phyloP scores from a whole-genome alignment of 768 basidiomycete species.

The Macrolepiota fuliginosa region DNA sequence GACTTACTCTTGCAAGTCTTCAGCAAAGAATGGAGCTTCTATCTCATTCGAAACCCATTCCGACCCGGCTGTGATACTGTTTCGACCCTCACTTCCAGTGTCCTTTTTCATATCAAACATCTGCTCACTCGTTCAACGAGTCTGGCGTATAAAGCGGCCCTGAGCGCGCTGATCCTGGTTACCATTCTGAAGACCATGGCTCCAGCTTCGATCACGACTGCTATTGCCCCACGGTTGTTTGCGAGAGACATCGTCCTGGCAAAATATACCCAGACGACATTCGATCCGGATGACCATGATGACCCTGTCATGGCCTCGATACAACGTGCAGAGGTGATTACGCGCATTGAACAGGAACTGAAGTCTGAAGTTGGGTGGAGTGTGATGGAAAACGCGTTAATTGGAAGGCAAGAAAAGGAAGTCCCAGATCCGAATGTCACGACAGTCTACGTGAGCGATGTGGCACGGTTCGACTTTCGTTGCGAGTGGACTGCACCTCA shows the following conservation, averaged over 20 bases:
- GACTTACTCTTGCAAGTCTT: constrained; percentile 4
- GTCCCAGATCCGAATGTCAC: not conserved
- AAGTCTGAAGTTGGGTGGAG: constrained; percentile 1
- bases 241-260: not conserved
- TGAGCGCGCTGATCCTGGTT: not conserved
- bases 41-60: not conserved
- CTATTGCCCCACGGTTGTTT: not conserved
- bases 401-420: constrained; percentile 8
- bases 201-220: constrained; percentile 4
- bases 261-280: constrained; percentile 3
- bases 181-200: constrained; percentile 5
- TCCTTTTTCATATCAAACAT: constrained; percentile 4
- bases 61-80: not conserved
- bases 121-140: not conserved
- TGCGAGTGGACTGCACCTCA: not conserved
- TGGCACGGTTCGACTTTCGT: not conserved
- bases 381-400: not conserved
- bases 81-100: constrained; percentile 1
- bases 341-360: constrained; percentile 2
- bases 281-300: not conserved
- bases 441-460: not conserved
- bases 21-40: constrained; percentile 9
- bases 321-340: constrained; percentile 3
- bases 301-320: constrained; percentile 5
- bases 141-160: constrained; percentile 1